Evolutionary conservation across 148 eudicot genomes (phyloP), one percentile per base, ranked within the genome.

Genomic region (Drosera capensis): DNA sequence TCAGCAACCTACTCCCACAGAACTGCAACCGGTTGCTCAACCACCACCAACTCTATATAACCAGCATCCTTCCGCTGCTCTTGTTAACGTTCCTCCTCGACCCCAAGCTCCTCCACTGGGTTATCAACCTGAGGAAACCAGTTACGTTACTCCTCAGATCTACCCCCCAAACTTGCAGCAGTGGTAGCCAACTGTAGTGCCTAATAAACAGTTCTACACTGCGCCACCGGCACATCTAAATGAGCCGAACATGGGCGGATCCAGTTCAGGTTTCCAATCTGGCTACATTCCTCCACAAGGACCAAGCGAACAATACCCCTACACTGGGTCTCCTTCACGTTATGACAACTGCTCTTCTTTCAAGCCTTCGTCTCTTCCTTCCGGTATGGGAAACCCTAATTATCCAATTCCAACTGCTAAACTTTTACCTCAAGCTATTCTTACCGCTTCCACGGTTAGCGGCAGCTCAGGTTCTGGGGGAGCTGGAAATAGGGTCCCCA

Each of bases 401-500:
- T 82, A 79, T 9, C 87, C 76, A 54, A 71, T 86, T 20, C 87
- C 64, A 12, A 71, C 86, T 22, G 86, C 94, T 26, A 54, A 68
- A 30, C 51, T 73, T 60, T 44, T 79, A 34, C 82, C 82, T 49
- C 76, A 65, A 9, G 71, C 82, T 25, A 46, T 75, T 25, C 82
- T 79, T 26, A 65, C 82, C 23, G 74, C 82, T 21, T 42, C 80
- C 30, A 59, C 48, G n/a, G 70, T 68, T n/a, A 59, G 75, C 53
- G 60, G 74, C 40, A 79, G 77, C n/a, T 63, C 83, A 3, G 63
- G 45, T 52, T 45, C 88, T 19, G 47, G 75, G 8, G 88, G 88
- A 38, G 13, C 68, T 3, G 94, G 80, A 16, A 82, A 87, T 46
- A 73, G 67, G 78, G 88, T 87, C 20, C 94, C 96, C 3, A 66